Evolutionary conservation across 305 asterid species (phyloP), one percentile per base, ranked within the genome.

Genomic region (Fraxinus platypoda): DNA sequence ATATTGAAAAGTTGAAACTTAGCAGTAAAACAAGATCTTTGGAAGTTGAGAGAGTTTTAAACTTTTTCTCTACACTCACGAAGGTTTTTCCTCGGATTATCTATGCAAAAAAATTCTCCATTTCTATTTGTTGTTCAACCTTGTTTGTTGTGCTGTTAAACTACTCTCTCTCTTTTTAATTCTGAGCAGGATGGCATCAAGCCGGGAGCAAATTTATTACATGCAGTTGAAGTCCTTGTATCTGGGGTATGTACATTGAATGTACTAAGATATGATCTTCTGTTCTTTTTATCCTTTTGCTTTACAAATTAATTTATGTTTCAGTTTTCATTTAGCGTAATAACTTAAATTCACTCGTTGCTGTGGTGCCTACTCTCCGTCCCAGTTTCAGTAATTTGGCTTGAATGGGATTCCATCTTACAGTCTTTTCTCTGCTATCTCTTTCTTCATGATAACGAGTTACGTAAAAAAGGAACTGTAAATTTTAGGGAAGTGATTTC

Each of bases 221-320:
- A 90, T 88, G 98, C 99, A n/a, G 94, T 95, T 80, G 97, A 97
- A 90, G 94, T 89, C 87, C 99, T 97, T 83, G 97, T 94, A 59
- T 95, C 97, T 76, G 98, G 94, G 98, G 99, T 97, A 85, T 78
- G 93, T 87, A 76, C 85, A 62, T 81, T 76, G 78, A 49, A 83
- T 75, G 75, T 64, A 76, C 85, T 41, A 33, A 38, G 57, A 41
- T 80, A 75, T 73, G 72, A 37, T 73, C 43, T 54, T 80, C 77
- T 80, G 26, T 46, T 43, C 33, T 9, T 83, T 75, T 75, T 81
- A 28, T 35, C 34, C 38, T 8, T 82, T 77, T 70, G 81, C 70
- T 82, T 79, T 78, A 41, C 66, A 70, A 68, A 19, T 64, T 66
- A 46, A 75, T 72, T 75, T 19, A 35, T 74, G 57, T 79, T 78